Evolutionary conservation across 257 asterid species (phyloP).

Genomic region (Solanum pimpinellifolium): DNA sequence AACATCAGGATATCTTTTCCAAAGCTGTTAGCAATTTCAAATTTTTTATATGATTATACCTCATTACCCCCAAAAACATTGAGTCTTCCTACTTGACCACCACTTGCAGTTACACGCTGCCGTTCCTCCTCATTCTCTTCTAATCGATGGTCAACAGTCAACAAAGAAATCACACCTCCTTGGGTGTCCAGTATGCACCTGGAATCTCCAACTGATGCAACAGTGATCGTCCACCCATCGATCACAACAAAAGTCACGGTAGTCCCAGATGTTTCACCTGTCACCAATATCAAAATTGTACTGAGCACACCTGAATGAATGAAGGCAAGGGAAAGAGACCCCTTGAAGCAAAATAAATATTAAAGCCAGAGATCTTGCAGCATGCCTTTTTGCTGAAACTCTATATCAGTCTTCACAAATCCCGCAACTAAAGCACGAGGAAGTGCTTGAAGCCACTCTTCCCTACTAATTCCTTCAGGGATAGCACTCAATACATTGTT

Average conservation of each 20-base stretch:
- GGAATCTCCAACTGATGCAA: conserved; percentile 99
- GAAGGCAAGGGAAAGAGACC: not conserved
- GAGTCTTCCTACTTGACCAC: conserved; percentile 95
- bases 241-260: conserved; percentile 92
- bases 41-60: conserved; percentile 21
- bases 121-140: conserved; percentile 95
- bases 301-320: conserved; percentile 2
- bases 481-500: conserved; percentile 84
- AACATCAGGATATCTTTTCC: not conserved
- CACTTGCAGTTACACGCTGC: conserved; percentile 95
- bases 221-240: conserved; percentile 97
- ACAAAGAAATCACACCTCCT: conserved; percentile 79
- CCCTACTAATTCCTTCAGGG: conserved; percentile 64
- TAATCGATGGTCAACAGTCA: conserved; percentile 90
- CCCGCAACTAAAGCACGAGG: conserved; percentile 97
- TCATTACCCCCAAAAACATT: conserved; percentile 85
- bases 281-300: conserved; percentile 5
- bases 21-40: not conserved
- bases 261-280: conserved; percentile 97
- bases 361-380: not conserved
- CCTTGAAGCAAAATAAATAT: not conserved
- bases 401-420: conserved; percentile 93
- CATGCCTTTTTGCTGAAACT: conserved; percentile 81
- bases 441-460: conserved; percentile 94
- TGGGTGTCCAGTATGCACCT: conserved; percentile 89